These are phyloP conservation scores for Yarrowia deformans DNA, from an alignment of 805 yeast genomes.

Conservation along the genomic window DNA sequence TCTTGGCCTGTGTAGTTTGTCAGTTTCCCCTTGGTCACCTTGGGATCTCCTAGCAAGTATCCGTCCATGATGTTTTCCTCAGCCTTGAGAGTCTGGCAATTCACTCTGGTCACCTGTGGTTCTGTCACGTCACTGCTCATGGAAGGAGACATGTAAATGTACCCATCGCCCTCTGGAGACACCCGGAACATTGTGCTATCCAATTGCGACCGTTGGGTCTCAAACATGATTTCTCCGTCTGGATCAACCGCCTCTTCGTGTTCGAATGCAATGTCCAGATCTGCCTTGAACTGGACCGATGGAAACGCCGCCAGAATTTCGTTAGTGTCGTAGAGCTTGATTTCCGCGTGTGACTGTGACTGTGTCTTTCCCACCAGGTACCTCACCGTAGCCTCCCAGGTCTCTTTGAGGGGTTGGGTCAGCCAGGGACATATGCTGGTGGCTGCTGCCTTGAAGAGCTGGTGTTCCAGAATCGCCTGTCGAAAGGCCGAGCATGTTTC, in stretches of 20 bases:
- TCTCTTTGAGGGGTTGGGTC: not conserved
- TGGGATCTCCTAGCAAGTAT: constrained; percentile 17
- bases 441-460: constrained; percentile 18
- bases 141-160: constrained; percentile 28
- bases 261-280: constrained; percentile 23
- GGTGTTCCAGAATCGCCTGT: constrained; percentile 2
- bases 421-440: constrained; percentile 17
- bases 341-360: not conserved
- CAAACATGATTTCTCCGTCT: constrained; percentile 30
- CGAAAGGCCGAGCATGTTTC: constrained; percentile 18
- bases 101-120: not conserved
- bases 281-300: constrained; percentile 15
- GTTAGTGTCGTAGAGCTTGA: constrained; percentile 16
- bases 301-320: constrained; percentile 7
- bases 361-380: not conserved
- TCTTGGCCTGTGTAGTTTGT: not conserved
- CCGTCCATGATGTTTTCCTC: constrained; percentile 7
- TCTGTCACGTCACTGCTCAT: constrained; percentile 6
- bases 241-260: constrained; percentile 23
- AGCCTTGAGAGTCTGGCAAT: not conserved
- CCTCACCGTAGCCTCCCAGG: constrained; percentile 16
- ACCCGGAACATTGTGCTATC: constrained; percentile 19
- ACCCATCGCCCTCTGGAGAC: constrained; percentile 3
- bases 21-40: not conserved
- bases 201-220: constrained; percentile 27